These are phyloP conservation scores for Metschnikowia matae DNA, from an alignment of 805 yeast species.

Conservation along the genomic window DNA sequence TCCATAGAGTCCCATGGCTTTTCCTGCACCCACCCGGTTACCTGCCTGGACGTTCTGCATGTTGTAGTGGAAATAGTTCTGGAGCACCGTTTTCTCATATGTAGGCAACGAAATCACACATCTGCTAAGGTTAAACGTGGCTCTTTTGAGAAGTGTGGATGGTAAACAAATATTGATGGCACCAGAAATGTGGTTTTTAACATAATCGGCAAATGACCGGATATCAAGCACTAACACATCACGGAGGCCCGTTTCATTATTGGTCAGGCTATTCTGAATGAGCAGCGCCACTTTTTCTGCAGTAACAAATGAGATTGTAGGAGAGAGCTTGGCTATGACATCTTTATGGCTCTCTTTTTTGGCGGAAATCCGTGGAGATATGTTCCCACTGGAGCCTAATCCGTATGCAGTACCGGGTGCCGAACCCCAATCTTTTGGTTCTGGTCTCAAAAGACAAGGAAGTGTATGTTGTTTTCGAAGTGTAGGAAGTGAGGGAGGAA, in stretches of 20 bases:
- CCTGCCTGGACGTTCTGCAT: conserved; percentile 5
- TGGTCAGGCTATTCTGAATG: conserved; percentile 6
- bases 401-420: background rate
- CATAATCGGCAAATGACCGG: conserved; percentile 74
- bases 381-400: background rate
- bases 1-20: conserved; percentile 20
- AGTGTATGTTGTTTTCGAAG: conserved; percentile 16
- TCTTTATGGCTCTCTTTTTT: conserved; percentile 18
- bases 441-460: conserved; percentile 2
- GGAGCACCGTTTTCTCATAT: conserved; percentile 44
- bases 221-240: conserved; percentile 60
- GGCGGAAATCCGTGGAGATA: background rate
- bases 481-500: background rate
- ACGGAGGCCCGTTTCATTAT: conserved; percentile 12
- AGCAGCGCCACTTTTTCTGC: conserved; percentile 16
- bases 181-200: conserved; percentile 50
- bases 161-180: conserved; percentile 83
- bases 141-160: conserved; percentile 77
- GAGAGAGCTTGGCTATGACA: conserved; percentile 22
- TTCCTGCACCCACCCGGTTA: background rate
- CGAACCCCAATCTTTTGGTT: background rate
- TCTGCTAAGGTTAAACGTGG: conserved; percentile 61
- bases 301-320: conserved; percentile 18
- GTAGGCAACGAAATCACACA: conserved; percentile 59
- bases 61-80: conserved; percentile 26